phyloP scores from a whole-genome alignment of 257 asterid species.

The Schizonepeta tenuifolia region DNA sequence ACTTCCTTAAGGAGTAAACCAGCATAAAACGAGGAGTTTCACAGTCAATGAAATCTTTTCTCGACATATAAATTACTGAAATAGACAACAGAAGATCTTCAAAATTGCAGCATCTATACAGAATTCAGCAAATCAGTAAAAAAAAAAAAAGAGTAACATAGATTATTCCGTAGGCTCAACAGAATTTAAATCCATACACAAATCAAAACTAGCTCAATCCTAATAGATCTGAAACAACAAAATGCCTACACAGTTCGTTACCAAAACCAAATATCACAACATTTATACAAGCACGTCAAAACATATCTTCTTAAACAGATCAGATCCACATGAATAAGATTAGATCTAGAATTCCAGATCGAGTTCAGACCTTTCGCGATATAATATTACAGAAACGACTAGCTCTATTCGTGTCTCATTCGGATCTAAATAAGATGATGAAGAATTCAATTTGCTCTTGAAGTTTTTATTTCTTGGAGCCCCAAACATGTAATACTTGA shows the following conservation, averaged over 20 bases:
- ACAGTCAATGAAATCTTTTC: not conserved
- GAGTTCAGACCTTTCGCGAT: conserved; percentile 27
- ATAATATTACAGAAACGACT: not conserved
- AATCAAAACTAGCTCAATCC: not conserved
- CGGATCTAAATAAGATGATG: conserved; percentile 39
- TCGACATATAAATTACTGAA: not conserved
- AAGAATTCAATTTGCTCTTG: too few relatives aligned
- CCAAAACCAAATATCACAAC: not conserved
- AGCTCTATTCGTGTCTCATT: not conserved
- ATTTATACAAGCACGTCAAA: not conserved
- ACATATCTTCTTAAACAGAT: not conserved
- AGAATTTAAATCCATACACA: not conserved
- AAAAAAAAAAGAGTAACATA: not conserved
- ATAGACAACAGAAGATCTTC: not conserved
- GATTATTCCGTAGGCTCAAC: not conserved
- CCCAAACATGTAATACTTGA: too few relatives aligned
- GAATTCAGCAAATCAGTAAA: not conserved
- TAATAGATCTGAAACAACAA: conserved; percentile 3
- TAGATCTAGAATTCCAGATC: conserved; percentile 35
- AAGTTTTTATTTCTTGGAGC: too few relatives aligned
- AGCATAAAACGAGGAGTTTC: not conserved
- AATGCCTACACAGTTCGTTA: not conserved
- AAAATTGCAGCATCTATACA: not conserved
- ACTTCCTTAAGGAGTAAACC: not conserved
- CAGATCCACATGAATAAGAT: not conserved